Evolutionary conservation across 176 grass and related monocot species (phyloP).

Genomic region (Eremochloa ophiuroides): DNA sequence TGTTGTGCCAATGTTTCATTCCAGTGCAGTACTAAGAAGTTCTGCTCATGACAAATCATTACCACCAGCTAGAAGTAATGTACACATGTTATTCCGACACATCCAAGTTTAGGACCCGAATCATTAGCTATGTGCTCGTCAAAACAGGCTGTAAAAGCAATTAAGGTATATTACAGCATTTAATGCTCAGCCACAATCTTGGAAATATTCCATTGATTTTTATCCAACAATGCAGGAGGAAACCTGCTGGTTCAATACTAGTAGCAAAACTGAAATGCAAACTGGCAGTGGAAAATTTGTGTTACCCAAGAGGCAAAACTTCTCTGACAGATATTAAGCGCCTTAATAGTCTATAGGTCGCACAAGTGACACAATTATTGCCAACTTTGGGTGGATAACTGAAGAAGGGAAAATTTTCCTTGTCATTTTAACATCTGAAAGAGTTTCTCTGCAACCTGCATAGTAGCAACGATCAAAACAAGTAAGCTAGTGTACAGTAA

Average conservation of each 20-base stretch:
- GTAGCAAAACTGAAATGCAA: conserved; percentile 14
- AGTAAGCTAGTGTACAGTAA: neutral
- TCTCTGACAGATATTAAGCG: conserved; percentile 35
- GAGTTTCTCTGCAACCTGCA: conserved; percentile 83
- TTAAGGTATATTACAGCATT: neutral
- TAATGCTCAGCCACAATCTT: neutral
- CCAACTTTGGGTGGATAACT: conserved; percentile 15
- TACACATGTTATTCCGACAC: neutral
- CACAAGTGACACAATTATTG: conserved; percentile 28
- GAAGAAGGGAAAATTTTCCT: conserved; percentile 15
- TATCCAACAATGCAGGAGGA: conserved; percentile 13
- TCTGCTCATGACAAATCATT: neutral
- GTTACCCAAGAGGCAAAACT: conserved; percentile 26
- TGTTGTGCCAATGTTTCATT: neutral
- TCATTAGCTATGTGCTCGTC: neutral
- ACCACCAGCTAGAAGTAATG: neutral
- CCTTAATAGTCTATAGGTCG: conserved; percentile 6
- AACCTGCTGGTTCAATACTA: conserved; percentile 9
- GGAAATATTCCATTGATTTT: conserved; percentile 22
- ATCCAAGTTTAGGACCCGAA: neutral
- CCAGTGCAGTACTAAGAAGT: neutral
- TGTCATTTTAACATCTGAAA: conserved; percentile 70
- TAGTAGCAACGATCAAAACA: conserved; percentile 1
- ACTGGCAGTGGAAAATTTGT: neutral
- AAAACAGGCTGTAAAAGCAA: neutral